Percentiles rank a stretch among this genome's conserved stretches.
Evolutionary conservation across 139 green algal genomes (phyloP).

Genomic region (Volvox africanus): DNA sequence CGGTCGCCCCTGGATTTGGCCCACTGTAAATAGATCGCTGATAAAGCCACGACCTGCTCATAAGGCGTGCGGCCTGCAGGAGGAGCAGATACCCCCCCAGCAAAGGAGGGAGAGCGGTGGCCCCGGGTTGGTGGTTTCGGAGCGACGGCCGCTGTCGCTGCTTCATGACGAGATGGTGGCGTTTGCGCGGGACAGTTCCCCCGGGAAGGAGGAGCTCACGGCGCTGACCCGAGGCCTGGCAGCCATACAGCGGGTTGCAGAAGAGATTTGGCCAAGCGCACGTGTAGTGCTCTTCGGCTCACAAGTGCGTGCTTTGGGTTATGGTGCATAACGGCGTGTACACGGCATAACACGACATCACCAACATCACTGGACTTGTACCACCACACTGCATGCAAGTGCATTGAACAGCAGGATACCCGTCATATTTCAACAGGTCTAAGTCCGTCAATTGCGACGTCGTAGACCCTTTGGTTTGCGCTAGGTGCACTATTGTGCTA

Average conservation of each 20-base stretch:
- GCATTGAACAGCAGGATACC: too few relatives aligned
- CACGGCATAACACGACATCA: too few relatives aligned
- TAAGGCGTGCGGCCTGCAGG: too few relatives aligned
- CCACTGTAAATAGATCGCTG: not conserved
- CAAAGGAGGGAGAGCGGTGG: not conserved
- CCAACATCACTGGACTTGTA: too few relatives aligned
- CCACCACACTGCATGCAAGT: too few relatives aligned
- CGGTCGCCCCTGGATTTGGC: constrained; percentile 3
- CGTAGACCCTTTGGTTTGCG: too few relatives aligned
- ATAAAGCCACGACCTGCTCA: too few relatives aligned
- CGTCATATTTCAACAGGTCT: too few relatives aligned
- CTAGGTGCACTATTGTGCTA: too few relatives aligned
- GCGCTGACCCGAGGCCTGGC: constrained; percentile 52
- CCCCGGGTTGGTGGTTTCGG: not conserved
- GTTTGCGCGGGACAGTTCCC: constrained; percentile 62
- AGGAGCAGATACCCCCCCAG: not conserved
- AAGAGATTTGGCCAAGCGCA: constrained; percentile 68
- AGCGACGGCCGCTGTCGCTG: constrained; percentile 22
- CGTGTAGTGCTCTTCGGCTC: constrained; percentile 81
- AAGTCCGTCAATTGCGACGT: too few relatives aligned
- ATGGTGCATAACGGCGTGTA: too few relatives aligned
- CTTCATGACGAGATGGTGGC: constrained; percentile 58
- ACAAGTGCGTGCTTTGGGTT: constrained; percentile 59
- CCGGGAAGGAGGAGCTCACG: constrained; percentile 56
- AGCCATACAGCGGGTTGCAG: constrained; percentile 53